Percentiles rank a stretch among this genome's conserved stretches.
phyloP scores from a whole-genome alignment of 495 filamentous ascomycete genomes.

The Xylaria bambusicola region DNA sequence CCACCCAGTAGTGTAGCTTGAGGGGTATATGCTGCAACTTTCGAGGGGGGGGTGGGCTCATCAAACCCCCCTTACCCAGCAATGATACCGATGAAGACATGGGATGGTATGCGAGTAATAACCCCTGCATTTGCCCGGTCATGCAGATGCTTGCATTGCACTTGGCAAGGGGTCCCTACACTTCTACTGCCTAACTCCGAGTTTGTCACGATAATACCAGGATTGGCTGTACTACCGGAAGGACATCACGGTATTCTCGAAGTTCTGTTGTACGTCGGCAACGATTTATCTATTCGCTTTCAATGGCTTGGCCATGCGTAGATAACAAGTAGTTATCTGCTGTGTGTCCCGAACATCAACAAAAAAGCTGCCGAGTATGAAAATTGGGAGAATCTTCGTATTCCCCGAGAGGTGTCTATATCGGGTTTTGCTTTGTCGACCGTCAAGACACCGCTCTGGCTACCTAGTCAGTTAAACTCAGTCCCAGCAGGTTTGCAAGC shows the following conservation, averaged over 20 bases:
- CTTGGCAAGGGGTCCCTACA: slow-evolving; percentile 11
- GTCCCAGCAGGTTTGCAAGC: slow-evolving; percentile 3
- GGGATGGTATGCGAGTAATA: slow-evolving; percentile 14
- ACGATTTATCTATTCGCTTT: not conserved
- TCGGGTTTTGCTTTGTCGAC: not conserved
- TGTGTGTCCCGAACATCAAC: not conserved
- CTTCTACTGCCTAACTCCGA: slow-evolving; percentile 8
- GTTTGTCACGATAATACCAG: slow-evolving; percentile 17
- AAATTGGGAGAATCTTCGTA: not conserved
- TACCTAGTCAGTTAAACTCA: slow-evolving; percentile 3
- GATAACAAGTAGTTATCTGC: not conserved
- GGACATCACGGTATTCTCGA: slow-evolving; percentile 2
- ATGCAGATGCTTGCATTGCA: slow-evolving; percentile 10
- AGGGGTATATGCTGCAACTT: slow-evolving; percentile 2
- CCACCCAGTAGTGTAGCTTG: not conserved
- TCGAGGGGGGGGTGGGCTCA: slow-evolving; percentile 7
- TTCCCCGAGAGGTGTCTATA: not conserved
- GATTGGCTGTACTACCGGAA: slow-evolving; percentile 9
- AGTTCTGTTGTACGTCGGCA: not conserved
- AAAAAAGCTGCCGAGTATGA: not conserved
- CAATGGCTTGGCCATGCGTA: not conserved
- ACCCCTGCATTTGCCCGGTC: slow-evolving; percentile 16
- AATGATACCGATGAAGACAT: slow-evolving; percentile 4
- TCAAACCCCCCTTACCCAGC: slow-evolving; percentile 10
- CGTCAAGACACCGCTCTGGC: slow-evolving; percentile 5